phyloP scores from a whole-genome alignment of 2,329 filamentous ascomycete species.

The Pestalotiopsis sp. region DNA sequence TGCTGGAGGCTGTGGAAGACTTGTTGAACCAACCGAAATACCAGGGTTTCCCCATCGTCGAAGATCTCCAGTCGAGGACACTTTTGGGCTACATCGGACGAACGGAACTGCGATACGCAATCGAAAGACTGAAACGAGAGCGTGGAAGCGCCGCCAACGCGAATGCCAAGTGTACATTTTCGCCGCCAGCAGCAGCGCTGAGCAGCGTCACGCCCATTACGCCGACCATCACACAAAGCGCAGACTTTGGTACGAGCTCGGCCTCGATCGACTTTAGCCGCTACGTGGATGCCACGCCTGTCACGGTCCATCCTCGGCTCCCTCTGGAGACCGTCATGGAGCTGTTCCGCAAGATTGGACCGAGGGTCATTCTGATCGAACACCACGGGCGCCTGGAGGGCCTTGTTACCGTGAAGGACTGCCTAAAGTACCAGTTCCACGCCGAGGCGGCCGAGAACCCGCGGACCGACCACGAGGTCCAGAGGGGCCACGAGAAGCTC shows the following conservation, averaged over 20 bases:
- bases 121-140: slow-evolving; percentile 75
- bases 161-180: slow-evolving; percentile 74
- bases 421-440: slow-evolving; percentile 96
- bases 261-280: slow-evolving; percentile 75
- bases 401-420: slow-evolving; percentile 94
- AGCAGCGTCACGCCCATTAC: slow-evolving; percentile 38
- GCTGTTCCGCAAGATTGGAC: slow-evolving; percentile 96
- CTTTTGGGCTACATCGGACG: slow-evolving; percentile 90
- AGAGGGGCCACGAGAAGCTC: slow-evolving; percentile 62
- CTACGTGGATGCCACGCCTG: slow-evolving; percentile 85
- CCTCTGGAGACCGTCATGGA: slow-evolving; percentile 98
- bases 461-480: slow-evolving; percentile 55
- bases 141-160: slow-evolving; percentile 58
- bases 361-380: slow-evolving; percentile 89
- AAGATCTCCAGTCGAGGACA: slow-evolving; percentile 67
- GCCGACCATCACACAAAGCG: slow-evolving; percentile 55
- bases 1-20: slow-evolving; percentile 73
- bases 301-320: slow-evolving; percentile 87
- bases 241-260: slow-evolving; percentile 54
- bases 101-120: slow-evolving; percentile 87
- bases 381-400: slow-evolving; percentile 81
- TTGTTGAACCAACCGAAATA: slow-evolving; percentile 78
- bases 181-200: slow-evolving; percentile 38
- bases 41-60: slow-evolving; percentile 91
- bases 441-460: slow-evolving; percentile 82